Conservation (phyloP, 208 protist genomes). For the Endotrypanum monterogeii region DNA sequence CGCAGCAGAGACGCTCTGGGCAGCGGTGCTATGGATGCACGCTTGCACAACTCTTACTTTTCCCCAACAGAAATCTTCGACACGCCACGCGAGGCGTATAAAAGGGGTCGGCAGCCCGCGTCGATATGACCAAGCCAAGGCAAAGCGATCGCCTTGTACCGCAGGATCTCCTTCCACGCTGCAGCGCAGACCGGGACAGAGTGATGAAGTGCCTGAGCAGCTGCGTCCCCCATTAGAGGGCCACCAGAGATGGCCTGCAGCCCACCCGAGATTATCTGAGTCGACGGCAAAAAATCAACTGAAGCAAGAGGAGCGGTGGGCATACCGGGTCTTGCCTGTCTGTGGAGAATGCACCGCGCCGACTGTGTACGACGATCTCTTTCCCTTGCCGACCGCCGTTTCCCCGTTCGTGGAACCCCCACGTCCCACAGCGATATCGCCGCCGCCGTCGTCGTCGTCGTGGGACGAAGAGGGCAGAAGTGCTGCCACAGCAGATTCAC, state of each 20-base stretch:
- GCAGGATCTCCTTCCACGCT: not conserved
- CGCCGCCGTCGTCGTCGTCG: not conserved
- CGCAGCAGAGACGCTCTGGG: slow-evolving; percentile 20
- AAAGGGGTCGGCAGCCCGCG: not conserved
- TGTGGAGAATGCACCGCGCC: slow-evolving; percentile 8
- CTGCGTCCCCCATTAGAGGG: not conserved
- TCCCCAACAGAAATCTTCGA: not conserved
- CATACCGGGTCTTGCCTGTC: slow-evolving; percentile 24
- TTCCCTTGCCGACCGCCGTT: slow-evolving; percentile 21
- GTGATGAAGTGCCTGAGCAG: not conserved
- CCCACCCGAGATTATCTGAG: not conserved
- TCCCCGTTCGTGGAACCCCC: slow-evolving; percentile 19
- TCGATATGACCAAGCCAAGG: not conserved
- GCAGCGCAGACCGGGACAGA: not conserved
- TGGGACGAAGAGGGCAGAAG: not conserved
- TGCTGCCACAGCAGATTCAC: not conserved
- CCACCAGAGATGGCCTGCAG: not conserved
- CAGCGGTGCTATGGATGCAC: slow-evolving; percentile 31
- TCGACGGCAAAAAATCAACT: not conserved
- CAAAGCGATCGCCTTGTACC: not conserved
- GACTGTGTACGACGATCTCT: slow-evolving; percentile 34
- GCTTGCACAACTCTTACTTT: not conserved
- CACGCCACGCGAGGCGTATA: not conserved
- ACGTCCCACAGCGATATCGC: not conserved
- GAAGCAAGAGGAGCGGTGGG: slow-evolving; percentile 23